Conservation (phyloP, 768 basidiomycete genomes). For the Boletus barrowsii region DNA sequence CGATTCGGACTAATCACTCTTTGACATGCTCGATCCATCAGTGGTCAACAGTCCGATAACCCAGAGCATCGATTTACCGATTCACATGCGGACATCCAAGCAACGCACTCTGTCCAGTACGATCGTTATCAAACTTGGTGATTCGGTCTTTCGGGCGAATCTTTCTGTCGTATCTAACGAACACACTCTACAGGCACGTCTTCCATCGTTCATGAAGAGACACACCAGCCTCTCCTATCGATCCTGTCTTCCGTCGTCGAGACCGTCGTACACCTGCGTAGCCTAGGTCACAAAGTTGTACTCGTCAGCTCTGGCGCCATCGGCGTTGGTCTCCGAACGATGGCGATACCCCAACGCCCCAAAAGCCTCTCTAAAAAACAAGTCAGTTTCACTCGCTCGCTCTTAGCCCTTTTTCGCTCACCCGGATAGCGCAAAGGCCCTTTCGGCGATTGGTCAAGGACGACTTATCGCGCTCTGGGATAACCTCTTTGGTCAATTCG, state of each 20-base stretch:
- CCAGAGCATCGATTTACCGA: too few relatives aligned
- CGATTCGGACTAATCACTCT: too few relatives aligned
- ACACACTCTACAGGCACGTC: slow-evolving; percentile 61
- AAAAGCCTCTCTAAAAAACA: slow-evolving; percentile 90
- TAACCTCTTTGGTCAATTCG: slow-evolving; percentile 90
- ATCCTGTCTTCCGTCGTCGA: slow-evolving; percentile 91
- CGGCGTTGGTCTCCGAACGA: slow-evolving; percentile 88
- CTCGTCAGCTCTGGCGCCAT: slow-evolving; percentile 98
- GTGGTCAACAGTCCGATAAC: too few relatives aligned
- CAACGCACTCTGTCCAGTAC: slow-evolving; percentile 45
- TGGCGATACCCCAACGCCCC: slow-evolving; percentile 77
- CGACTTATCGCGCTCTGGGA: slow-evolving; percentile 96
- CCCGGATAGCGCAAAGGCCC: slow-evolving; percentile 55
- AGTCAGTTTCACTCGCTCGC: slow-evolving; percentile 42
- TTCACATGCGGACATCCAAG: slow-evolving; percentile 15
- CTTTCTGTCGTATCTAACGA: slow-evolving; percentile 7
- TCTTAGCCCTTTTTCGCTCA: slow-evolving; percentile 9
- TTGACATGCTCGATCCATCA: too few relatives aligned
- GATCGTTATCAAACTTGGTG: slow-evolving; percentile 86
- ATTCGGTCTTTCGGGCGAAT: slow-evolving; percentile 13
- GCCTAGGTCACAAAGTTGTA: slow-evolving; percentile 88
- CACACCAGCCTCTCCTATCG: slow-evolving; percentile 88
- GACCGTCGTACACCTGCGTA: slow-evolving; percentile 74
- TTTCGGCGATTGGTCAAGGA: slow-evolving; percentile 97
- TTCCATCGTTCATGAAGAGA: slow-evolving; percentile 93